Base-by-base conservation (phyloP, 1,284 basidiomycete species). In the Coniferiporia weirii region DNA sequence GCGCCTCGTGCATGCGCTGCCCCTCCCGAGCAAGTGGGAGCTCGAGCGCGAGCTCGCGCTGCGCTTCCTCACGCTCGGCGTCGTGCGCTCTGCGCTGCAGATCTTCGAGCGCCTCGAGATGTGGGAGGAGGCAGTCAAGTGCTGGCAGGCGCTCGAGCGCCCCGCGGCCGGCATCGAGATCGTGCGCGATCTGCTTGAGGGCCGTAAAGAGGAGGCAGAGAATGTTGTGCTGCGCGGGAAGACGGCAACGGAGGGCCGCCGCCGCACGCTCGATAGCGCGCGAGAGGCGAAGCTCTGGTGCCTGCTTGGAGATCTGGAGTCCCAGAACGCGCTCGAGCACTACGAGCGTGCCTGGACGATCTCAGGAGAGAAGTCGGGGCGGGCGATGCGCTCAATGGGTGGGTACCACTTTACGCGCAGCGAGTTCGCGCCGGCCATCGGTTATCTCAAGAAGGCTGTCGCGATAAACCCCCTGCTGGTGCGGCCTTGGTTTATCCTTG, bases 241-340 rank as follows among this genome's bases (percentile, higher is more conserved):
- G 59, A 68, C 71, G 61, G 71, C 74, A 17, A 69, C 79, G 44
- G 66, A 70, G 15, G 70, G 76, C 17, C 74, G 77, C 20, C 76
- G 81, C 56, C 70, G 72, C 38, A 69, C 72, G 43, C 75, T 90
- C 63, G 91, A 92, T 64, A 73, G 76, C 6, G 78, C 87, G 13
- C 80, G 95, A 43, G 86, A 91, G 70, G 93, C 94, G 6, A 98
- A 98, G 74, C 75, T 99, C 22, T 96, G 93, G 91, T 99, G 97
- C 74, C 76, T 98, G 3, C 79, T 98, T 13, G 97, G 96, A 4
- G 97, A 99, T 70, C 81, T 99, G 36, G 90, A 97, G 66, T 83
- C 89, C 0, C 73, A 78, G 19, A 67, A 83, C 61, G 80, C 89
- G 0, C 72, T 82, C 3, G 78, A 80, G 60, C 86, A 94, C 70